Base-by-base conservation (phyloP, 768 basidiomycete genomes). In the Naganishia onofrii region DNA sequence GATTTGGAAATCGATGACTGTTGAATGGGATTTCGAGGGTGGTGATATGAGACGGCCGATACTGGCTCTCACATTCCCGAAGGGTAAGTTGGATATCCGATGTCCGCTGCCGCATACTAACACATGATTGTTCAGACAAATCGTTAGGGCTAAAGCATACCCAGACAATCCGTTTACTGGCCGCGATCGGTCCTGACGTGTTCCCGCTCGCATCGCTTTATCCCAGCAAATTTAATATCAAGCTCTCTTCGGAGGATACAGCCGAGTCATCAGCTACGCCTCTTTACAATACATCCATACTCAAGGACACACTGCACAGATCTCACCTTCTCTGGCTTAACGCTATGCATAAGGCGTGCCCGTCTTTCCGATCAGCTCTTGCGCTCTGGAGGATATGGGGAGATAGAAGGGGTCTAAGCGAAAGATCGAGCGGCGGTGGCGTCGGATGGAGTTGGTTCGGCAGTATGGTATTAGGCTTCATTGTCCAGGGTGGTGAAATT, bases 371-470 rank as follows among this genome's bases (percentile, higher is more conserved):
- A 0, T 89, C 93, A 63, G 91, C 91, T 0, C 78, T 92, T 10
- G 84, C 89, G 0, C 84, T 97, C 0, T 85, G 97, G 19, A 86
- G 92, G 12, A 85, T 94, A 19, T 99, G 96, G 96, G 91, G 91
- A 0, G 87, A 88, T 60, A 90, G 93, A 74, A 84, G 93, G 51
- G 92, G 92, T 5, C 69, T 79, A 8, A 68, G 54, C 29, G 56
- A 51, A 69, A 55, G 71, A 58, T 42, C 67, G 31, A 74, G 77
- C 15, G 73, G 72, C 23, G 77, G 76, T 23, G 73, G 70, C 19
- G 85, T 87, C 2, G 84, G 85, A 34, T 76, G 88, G 13, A 79
- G 85, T 19, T 76, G 91, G 91, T 19, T 93, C 89, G 76, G 89
- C 87, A 75, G 58, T 66, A 76, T 78, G 76, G 56, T 77, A 1